Percentiles rank a stretch among this genome's conserved stretches.
These are phyloP conservation scores for Spergularia azorica DNA, from an alignment of 179 eudicot species.

Conservation along the genomic window DNA sequence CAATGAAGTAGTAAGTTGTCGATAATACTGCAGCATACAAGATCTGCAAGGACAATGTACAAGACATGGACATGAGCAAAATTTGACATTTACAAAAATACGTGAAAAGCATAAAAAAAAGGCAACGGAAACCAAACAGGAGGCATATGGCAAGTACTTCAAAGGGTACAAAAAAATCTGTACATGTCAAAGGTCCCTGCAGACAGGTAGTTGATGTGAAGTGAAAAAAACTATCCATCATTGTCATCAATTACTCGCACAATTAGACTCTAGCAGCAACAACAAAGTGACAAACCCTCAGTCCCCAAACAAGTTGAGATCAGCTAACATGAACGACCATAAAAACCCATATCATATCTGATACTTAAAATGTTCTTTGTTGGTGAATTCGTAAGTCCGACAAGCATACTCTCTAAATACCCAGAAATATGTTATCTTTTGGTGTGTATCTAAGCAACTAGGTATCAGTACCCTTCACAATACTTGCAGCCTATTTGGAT, in stretches of 20 bases:
- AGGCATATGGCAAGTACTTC: background rate
- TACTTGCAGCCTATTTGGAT: too few species aligned
- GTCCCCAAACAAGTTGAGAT: background rate
- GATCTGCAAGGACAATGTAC: constrained; percentile 54
- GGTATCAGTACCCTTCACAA: too few species aligned
- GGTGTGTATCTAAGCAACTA: too few species aligned
- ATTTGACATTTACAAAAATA: constrained; percentile 1
- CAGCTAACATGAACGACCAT: background rate
- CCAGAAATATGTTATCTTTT: too few species aligned
- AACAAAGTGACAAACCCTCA: background rate
- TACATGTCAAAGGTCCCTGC: background rate
- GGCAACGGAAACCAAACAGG: background rate
- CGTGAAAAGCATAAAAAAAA: background rate
- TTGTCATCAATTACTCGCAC: background rate
- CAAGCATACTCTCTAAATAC: too few species aligned
- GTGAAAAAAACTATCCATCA: background rate
- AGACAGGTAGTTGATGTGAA: background rate
- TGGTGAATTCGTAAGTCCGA: too few species aligned
- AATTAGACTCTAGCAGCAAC: background rate
- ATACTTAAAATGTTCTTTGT: too few species aligned
- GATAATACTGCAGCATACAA: constrained; percentile 78
- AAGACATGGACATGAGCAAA: constrained; percentile 10
- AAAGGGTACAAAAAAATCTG: background rate
- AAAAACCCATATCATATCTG: background rate
- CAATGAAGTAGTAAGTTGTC: constrained; percentile 71